A percentile compares a stretch with the other conserved stretches of the same genome.
Conservation (phyloP, 345 rosid species). For the Ricinus communis region DNA sequence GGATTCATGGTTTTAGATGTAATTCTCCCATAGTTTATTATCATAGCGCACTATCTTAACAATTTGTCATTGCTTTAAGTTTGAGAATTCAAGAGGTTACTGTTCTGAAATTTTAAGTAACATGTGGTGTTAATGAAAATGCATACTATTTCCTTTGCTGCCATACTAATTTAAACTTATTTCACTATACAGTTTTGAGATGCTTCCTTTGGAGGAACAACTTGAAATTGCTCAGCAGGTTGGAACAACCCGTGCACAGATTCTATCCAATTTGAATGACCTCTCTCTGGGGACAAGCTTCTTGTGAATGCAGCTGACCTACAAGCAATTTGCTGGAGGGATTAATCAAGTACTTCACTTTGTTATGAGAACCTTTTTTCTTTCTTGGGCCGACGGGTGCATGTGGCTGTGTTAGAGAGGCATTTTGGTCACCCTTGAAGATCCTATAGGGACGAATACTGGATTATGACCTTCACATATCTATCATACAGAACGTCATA, state of each 20-base stretch:
- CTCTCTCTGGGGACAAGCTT: slow-evolving; percentile 85
- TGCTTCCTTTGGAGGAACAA: slow-evolving; percentile 88
- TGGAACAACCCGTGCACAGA: slow-evolving; percentile 81
- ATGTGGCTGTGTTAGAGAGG: background rate
- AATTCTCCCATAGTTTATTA: too few species aligned
- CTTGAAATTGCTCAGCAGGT: slow-evolving; percentile 80
- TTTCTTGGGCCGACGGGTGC: background rate
- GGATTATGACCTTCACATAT: background rate
- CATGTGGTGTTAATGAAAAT: too few species aligned
- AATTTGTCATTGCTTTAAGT: background rate
- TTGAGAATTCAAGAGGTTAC: background rate
- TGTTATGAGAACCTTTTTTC: background rate
- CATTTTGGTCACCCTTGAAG: background rate
- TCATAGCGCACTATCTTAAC: too few species aligned
- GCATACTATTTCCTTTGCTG: too few species aligned
- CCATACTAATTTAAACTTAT: background rate
- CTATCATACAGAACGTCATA: background rate
- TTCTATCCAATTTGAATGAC: slow-evolving; percentile 73
- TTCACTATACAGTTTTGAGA: slow-evolving; percentile 69
- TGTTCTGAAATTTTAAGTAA: too few species aligned
- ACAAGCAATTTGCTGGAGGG: slow-evolving; percentile 2
- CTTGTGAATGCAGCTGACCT: slow-evolving; percentile 46
- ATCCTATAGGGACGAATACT: background rate
- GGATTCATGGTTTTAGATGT: background rate
- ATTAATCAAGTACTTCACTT: background rate